Percentiles rank a stretch among this genome's conserved stretches.
Conservation (phyloP, 2,329 filamentous ascomycete species). For the Penicillium sp. region DNA sequence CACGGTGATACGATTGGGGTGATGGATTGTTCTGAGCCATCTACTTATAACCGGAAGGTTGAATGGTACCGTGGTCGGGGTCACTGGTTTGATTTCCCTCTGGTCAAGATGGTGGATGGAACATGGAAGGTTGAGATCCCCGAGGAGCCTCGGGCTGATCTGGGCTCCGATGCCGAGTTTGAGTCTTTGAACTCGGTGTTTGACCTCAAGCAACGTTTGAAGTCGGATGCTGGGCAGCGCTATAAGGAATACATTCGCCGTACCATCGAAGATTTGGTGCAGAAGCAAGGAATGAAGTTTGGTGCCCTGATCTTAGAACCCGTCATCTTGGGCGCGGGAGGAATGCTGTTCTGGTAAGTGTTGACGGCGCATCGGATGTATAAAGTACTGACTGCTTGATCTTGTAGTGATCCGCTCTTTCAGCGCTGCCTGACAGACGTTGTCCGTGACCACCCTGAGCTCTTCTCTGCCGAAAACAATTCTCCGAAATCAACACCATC, state of each 20-base stretch:
- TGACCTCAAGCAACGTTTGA: conserved; percentile 50
- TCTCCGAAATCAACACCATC: conserved; percentile 16
- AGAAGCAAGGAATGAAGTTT: conserved; percentile 59
- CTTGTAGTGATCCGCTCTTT: conserved; percentile 71
- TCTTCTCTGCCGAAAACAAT: conserved; percentile 45
- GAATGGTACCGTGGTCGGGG: conserved; percentile 81
- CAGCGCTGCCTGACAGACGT: conserved; percentile 66
- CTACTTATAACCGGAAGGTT: conserved; percentile 72
- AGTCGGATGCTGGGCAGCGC: conserved; percentile 42
- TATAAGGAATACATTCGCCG: conserved; percentile 60
- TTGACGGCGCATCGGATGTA: neutral
- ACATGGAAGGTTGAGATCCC: conserved; percentile 62
- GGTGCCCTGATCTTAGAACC: conserved; percentile 78
- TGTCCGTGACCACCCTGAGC: conserved; percentile 55
- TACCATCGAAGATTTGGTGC: conserved; percentile 52
- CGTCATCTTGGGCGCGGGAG: conserved; percentile 73
- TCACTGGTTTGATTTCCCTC: conserved; percentile 76
- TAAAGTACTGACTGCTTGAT: neutral
- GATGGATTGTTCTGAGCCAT: conserved; percentile 79
- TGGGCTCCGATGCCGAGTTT: conserved; percentile 47
- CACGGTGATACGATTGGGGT: conserved; percentile 85
- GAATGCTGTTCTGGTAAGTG: conserved; percentile 72
- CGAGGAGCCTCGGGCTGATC: conserved; percentile 42
- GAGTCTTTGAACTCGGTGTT: conserved; percentile 56
- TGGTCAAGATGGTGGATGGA: conserved; percentile 62